Evolutionary conservation across 768 basidiomycete species (phyloP).

Genomic region (Steccherinum ochraceum): DNA sequence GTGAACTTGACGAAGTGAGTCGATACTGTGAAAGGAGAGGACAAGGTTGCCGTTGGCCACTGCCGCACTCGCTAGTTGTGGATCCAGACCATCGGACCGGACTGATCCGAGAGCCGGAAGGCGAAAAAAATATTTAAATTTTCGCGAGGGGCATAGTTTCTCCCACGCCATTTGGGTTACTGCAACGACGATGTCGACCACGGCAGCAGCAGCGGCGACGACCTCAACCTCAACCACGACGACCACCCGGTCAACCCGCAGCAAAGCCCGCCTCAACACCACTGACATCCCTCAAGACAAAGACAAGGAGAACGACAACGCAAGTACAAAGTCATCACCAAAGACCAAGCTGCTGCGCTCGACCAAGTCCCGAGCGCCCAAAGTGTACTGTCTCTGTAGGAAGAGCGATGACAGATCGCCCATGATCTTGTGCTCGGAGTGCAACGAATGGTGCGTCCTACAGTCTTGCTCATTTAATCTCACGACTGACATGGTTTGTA

Average conservation of each 20-base stretch:
- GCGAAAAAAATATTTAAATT: neutral
- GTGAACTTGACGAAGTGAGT: no score
- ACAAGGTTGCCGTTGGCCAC: no score
- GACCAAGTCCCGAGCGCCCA: slow-evolving; percentile 11
- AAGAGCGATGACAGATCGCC: slow-evolving; percentile 72
- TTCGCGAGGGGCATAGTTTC: neutral
- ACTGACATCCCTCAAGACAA: slow-evolving; percentile 6
- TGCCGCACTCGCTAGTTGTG: no score
- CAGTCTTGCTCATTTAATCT: neutral
- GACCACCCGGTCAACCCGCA: slow-evolving; percentile 9
- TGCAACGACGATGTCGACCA: slow-evolving; percentile 9
- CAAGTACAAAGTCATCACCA: neutral
- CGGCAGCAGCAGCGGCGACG: no score
- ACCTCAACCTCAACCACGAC: slow-evolving; percentile 5
- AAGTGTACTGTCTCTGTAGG: slow-evolving; percentile 56
- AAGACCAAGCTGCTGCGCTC: slow-evolving; percentile 13
- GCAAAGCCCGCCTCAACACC: neutral
- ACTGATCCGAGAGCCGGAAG: neutral
- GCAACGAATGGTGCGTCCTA: slow-evolving; percentile 58
- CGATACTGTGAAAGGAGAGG: no score
- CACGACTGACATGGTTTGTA: slow-evolving; percentile 1
- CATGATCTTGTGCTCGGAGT: slow-evolving; percentile 72
- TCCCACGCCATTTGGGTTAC: slow-evolving; percentile 9
- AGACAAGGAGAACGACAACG: slow-evolving; percentile 16
- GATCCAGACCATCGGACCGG: no score